These are phyloP conservation scores for Sordariomycetes sp. DNA, from an alignment of 2,329 filamentous ascomycete species.

Conservation along the genomic window DNA sequence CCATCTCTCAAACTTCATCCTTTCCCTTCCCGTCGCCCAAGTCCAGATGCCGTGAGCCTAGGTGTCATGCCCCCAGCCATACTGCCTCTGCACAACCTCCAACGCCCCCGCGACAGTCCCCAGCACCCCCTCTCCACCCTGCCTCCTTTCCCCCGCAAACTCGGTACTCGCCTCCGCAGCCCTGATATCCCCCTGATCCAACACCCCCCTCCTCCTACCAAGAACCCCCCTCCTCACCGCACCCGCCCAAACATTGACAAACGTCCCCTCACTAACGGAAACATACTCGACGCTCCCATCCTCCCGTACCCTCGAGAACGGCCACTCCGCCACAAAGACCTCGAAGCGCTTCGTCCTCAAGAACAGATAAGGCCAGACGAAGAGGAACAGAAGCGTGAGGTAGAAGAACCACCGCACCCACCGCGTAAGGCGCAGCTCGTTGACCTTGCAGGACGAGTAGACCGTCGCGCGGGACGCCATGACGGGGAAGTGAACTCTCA, in stretches of 20 bases:
- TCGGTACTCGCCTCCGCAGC: background rate
- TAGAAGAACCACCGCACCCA: slow-evolving; percentile 56
- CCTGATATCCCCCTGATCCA: slow-evolving; percentile 33
- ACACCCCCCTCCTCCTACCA: slow-evolving; percentile 37
- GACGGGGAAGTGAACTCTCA: slow-evolving; percentile 45
- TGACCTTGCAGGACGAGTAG: slow-evolving; percentile 49
- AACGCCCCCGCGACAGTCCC: slow-evolving; percentile 34
- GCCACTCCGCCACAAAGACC: slow-evolving; percentile 49
- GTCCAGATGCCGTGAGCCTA: background rate
- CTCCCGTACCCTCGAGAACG: slow-evolving; percentile 26
- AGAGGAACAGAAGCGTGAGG: slow-evolving; percentile 52
- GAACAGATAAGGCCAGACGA: slow-evolving; percentile 59
- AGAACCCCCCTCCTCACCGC: slow-evolving; percentile 47
- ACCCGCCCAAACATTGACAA: slow-evolving; percentile 49
- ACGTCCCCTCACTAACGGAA: slow-evolving; percentile 41
- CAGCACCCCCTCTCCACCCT: slow-evolving; percentile 28
- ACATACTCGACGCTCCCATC: slow-evolving; percentile 28
- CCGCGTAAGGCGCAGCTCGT: slow-evolving; percentile 47
- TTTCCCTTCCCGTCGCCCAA: background rate
- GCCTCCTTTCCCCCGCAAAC: slow-evolving; percentile 18
- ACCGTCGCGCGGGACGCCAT: slow-evolving; percentile 44
- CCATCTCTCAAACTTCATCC: too few relatives aligned
- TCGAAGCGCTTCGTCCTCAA: slow-evolving; percentile 55
- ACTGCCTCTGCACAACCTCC: slow-evolving; percentile 36
- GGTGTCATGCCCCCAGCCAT: slow-evolving; percentile 32